A percentile compares a stretch with the other conserved stretches of the same genome.
These are phyloP conservation scores for Phylloporus rhodoxanthus DNA, from an alignment of 768 basidiomycete genomes.

Conservation along the genomic window DNA sequence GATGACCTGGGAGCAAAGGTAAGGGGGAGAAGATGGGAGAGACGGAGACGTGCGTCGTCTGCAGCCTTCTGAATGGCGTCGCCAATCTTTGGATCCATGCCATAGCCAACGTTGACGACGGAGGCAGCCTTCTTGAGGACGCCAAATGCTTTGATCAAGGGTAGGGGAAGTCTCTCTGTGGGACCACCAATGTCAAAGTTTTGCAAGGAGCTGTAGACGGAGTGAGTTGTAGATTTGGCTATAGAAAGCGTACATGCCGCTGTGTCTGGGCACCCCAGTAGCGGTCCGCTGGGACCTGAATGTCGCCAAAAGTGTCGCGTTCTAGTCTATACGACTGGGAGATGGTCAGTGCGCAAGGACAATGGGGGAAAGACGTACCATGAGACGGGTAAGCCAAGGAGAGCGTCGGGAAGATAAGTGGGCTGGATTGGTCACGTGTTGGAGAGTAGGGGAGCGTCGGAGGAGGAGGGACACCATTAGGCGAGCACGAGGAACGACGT, in stretches of 20 bases:
- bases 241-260: slow-evolving; percentile 42
- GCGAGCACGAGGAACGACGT: no score
- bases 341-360: slow-evolving; percentile 9
- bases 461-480: slow-evolving; percentile 8
- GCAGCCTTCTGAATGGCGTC: slow-evolving; percentile 88
- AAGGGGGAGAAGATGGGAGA: background rate
- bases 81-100: slow-evolving; percentile 81
- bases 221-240: slow-evolving; percentile 7
- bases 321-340: slow-evolving; percentile 65
- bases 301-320: slow-evolving; percentile 92
- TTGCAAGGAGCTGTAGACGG: slow-evolving; percentile 64
- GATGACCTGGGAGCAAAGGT: slow-evolving; percentile 62
- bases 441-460: slow-evolving; percentile 3
- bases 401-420: background rate
- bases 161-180: slow-evolving; percentile 85
- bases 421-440: slow-evolving; percentile 13
- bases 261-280: slow-evolving; percentile 99
- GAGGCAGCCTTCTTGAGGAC: slow-evolving; percentile 96
- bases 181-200: slow-evolving; percentile 99
- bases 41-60: slow-evolving; percentile 64
- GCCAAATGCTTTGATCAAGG: slow-evolving; percentile 97
- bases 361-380: slow-evolving; percentile 29
- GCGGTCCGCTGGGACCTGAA: slow-evolving; percentile 78
- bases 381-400: slow-evolving; percentile 12
- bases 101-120: slow-evolving; percentile 83